Evolutionary conservation across 2,329 filamentous ascomycete genomes (phyloP).

Genomic region (Diaporthe nobilis): DNA sequence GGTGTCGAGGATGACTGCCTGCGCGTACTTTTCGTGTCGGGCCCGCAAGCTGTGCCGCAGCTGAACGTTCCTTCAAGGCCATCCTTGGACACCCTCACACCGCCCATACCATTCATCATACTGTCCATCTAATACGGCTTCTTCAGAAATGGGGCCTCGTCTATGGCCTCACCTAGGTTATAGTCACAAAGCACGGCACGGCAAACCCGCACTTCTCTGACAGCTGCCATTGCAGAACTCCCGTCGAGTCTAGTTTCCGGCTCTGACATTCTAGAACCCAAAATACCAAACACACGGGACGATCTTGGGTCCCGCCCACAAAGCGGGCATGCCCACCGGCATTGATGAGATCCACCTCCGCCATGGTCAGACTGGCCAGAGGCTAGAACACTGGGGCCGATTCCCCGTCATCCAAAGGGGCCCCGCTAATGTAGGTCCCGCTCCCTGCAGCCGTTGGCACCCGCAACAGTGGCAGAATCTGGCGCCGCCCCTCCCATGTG

Average conservation of each 20-base stretch:
- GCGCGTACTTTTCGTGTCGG: constrained; percentile 15
- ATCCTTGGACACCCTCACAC: constrained; percentile 20
- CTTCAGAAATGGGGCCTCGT: background rate
- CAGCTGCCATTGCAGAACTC: constrained; percentile 24
- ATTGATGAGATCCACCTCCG: constrained; percentile 33
- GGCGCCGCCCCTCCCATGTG: constrained; percentile 11
- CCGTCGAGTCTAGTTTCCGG: constrained; percentile 14
- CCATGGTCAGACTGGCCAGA: constrained; percentile 16
- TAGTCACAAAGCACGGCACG: background rate
- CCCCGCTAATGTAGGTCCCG: constrained; percentile 36
- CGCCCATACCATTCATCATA: background rate
- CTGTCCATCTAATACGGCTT: background rate
- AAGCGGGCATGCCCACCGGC: constrained; percentile 28
- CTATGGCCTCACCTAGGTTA: background rate
- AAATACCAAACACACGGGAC: constrained; percentile 27
- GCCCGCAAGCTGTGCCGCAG: constrained; percentile 25
- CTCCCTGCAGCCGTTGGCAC: constrained; percentile 23
- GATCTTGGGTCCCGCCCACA: constrained; percentile 30
- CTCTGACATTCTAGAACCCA: constrained; percentile 27
- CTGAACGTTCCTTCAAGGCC: constrained; percentile 20
- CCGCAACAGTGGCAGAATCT: background rate
- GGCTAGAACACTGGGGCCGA: constrained; percentile 15
- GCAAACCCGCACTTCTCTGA: background rate
- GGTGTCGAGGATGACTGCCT: background rate
- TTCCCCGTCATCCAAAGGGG: constrained; percentile 10